Base-by-base conservation (phyloP, 2,329 filamentous ascomycete species). In the Trichoderma citrinoviride region DNA sequence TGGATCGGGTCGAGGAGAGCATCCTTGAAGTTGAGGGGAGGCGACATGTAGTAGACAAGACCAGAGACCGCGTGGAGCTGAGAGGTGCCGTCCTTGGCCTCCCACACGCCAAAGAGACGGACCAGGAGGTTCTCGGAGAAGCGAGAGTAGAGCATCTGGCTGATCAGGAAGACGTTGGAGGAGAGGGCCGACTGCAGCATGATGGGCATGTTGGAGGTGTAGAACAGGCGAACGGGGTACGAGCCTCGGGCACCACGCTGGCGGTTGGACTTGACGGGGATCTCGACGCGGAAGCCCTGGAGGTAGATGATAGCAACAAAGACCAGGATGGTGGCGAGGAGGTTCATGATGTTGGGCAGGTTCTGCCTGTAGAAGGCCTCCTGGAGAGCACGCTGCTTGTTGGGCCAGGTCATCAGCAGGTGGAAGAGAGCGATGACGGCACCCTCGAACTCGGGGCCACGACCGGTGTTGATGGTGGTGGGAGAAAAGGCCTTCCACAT, bases 151-250 rank as follows among this genome's bases (percentile, higher is more conserved):
- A 99, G 88, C 93, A 98, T 98, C 85, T 99, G 95, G 78, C 91
- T 95, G 83, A 99, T 93, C 70, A 99, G 85, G 89, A 99, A 99
- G 81, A 99, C 88, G 86, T 99, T 99, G 85, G 94, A 97, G 71
- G 92, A 97, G 72, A 99, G 88, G 72, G 95, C 95, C 54, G 94
- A 98, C 85, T 99, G 96, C 79, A 99, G 87, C 95, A 99, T 99
- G 82, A 99, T 99, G 77, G 95, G 95, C 96, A 99, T 99, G 90
- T 99, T 99, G 79, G 93, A 97, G 77, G 95, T 99, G 85, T 99
- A 99, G 88, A 99, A 99, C 67, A 99, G 91, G 76, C 96, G 94
- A 79, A 99, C 88, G 74, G 95, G 95, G 87, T 98, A 99, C 46
- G 93, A 96, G 75, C 94, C 96, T 75, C 95, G 94, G 78, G 96